Conservation (phyloP, 169 alveolate genomes). For the Babesia caballi region DNA sequence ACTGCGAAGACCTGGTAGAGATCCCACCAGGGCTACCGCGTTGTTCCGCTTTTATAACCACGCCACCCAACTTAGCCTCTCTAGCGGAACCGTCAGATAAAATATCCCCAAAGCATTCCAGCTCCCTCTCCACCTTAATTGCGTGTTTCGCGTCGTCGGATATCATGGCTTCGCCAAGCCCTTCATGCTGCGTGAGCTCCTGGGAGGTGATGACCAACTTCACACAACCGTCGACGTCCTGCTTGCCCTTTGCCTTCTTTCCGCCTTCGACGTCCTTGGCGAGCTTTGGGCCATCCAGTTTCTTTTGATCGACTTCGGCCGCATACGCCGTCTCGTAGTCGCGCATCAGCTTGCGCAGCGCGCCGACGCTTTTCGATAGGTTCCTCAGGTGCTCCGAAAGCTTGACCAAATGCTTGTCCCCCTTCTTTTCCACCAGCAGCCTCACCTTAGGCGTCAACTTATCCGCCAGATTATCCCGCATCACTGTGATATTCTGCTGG, state of each 20-base stretch:
- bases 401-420: neutral
- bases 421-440: constrained; percentile 4
- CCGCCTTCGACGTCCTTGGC: neutral
- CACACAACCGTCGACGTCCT: no score
- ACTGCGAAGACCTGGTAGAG: neutral
- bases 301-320: neutral
- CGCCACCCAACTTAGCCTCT: no score
- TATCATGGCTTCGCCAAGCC: no score
- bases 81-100: no score
- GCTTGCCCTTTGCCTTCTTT: neutral
- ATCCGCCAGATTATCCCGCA: neutral
- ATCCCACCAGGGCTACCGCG: no score
- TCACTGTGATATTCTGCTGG: constrained; percentile 14
- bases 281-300: neutral
- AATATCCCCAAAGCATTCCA: neutral
- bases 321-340: constrained; percentile 20
- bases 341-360: constrained; percentile 35
- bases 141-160: no score
- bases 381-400: constrained; percentile 25
- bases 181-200: neutral
- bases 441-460: constrained; percentile 21
- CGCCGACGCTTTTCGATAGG: constrained; percentile 25
- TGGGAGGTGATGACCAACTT: no score
- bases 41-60: no score
- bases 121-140: no score